Percentiles rank a stretch among this genome's conserved stretches.
These are phyloP conservation scores for Lachancea mirantina DNA, from an alignment of 805 yeast species.

Conservation along the genomic window DNA sequence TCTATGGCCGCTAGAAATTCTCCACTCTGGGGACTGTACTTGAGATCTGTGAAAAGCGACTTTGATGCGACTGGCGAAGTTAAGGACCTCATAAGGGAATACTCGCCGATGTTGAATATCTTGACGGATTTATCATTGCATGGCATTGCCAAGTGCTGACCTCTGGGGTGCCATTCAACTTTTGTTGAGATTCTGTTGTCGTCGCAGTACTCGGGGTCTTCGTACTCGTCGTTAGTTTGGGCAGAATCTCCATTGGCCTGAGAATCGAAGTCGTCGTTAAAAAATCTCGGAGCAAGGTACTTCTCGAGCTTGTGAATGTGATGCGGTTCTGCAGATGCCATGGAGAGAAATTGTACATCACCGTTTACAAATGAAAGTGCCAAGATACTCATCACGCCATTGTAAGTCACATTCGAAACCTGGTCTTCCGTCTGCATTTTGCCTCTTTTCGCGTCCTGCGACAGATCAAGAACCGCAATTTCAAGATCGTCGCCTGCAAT, in stretches of 20 bases:
- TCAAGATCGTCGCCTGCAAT: constrained; percentile 66
- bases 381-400: constrained; percentile 47
- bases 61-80: constrained; percentile 5
- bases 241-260: constrained; percentile 29
- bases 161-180: constrained; percentile 65
- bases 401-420: constrained; percentile 48
- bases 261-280: constrained; percentile 26
- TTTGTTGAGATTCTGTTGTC: constrained; percentile 44
- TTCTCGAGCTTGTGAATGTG: constrained; percentile 39
- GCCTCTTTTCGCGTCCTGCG: constrained; percentile 16
- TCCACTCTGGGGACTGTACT: constrained; percentile 54
- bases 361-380: constrained; percentile 58
- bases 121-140: constrained; percentile 41
- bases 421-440: constrained; percentile 44
- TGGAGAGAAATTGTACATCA: constrained; percentile 43
- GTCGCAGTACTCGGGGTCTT: constrained; percentile 29
- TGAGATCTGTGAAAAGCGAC: constrained; percentile 40
- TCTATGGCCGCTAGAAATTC: constrained; percentile 53
- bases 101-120: constrained; percentile 32
- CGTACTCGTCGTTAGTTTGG: constrained; percentile 36
- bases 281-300: constrained; percentile 30
- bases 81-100: constrained; percentile 21
- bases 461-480: constrained; percentile 41
- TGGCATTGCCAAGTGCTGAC: constrained; percentile 64
- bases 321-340: constrained; percentile 48